Base-by-base conservation (phyloP, 2,329 filamentous ascomycete genomes). In the Fusarium sp. region DNA sequence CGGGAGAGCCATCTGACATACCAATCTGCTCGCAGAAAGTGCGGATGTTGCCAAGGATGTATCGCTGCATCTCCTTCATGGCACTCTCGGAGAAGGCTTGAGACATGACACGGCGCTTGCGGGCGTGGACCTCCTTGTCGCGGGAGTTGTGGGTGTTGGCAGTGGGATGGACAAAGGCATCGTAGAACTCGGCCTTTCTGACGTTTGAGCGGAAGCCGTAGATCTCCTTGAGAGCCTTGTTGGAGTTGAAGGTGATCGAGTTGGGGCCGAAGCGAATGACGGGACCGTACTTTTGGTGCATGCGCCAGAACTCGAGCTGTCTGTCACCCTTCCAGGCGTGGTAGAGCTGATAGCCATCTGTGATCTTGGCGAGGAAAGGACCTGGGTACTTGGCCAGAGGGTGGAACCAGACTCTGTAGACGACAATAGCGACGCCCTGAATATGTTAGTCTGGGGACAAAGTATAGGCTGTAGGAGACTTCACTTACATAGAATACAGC, bases 241-340 rank as follows among this genome's bases (percentile, higher is more conserved):
- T 87, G 57, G 89, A 90, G 83, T 96, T 95, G 82, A 97, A 88
- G 2, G 90, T 93, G 43, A 97, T 82, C 64, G 88, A 88, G 78
- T 93, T 93, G 46, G 93, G 93, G 0, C 91, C 92, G 70, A 91
- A 92, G 28, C 93, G 91, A n/a, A 95, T 91, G 53, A 89, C 78
- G n/a, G 84, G 82, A 83, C 92, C 92, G 74, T 97, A 94, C 76
- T 86, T 85, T 72, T 90, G 82, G 78, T 97, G 93, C 72, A 90
- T 83, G 30, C 86, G 84, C 82, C 89, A 89, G 74, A 93, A 90
- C 75, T 92, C 88, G 20, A 94, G 85, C 76, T 94, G 92, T 2
- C 92, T 86, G 71, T 92, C 89, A 55, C 92, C 92, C 74, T 88
- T 90, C 80, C 89, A 92, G 49, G 91, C 91, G 72, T 93, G 89